Base-by-base conservation (phyloP, 1,284 basidiomycete species). In the Cryptococcus sp. region DNA sequence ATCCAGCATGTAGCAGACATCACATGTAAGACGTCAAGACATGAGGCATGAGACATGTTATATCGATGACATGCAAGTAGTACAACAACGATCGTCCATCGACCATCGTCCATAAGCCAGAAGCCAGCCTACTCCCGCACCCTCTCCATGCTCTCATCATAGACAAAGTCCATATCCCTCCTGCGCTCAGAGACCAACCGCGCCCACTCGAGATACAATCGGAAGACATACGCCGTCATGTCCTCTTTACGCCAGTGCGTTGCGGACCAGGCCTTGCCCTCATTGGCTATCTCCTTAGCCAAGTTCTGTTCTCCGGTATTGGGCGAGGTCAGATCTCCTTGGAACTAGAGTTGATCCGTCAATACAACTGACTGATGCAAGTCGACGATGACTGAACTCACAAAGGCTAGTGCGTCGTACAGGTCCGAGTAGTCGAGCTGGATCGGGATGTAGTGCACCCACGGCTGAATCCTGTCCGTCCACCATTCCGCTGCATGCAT, bases 381-480 rank as follows among this genome's bases (percentile, higher is more conserved):
- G 22, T 19, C 6, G 8, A 15, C 22, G 16, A 45, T 5, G n/a
- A 45, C 8, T n/a, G n/a, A 23, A 70, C 70, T 63, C 49, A 74
- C 70, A 60, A 75, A 79, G 15, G 68, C 64, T 53, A 79, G 53
- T 1, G 67, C 51, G 54, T 79, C 77, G 62, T 75, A 73, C 60
- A 81, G 65, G 58, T 82, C 80, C 20, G 71, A 66, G 55, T 79
- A 81, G 61, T 80, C 79, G 47, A 80, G 63, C 64, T 79, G 75
- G 56, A 81, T 64, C 1, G 81, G 81, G 20, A 82, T 64, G 54
- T 78, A 79, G 59, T 80, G 79, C 17, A 77, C 69, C 78, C 79
- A 79, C 1, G 80, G 78, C 61, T 80, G 76, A 30, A 80, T 74
- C 19, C 80, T 68, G 41, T 81, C 77, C 16, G 69, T 76, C 70